Evolutionary conservation across 148 eudicot species (phyloP).

Genomic region (Silene latifolia): DNA sequence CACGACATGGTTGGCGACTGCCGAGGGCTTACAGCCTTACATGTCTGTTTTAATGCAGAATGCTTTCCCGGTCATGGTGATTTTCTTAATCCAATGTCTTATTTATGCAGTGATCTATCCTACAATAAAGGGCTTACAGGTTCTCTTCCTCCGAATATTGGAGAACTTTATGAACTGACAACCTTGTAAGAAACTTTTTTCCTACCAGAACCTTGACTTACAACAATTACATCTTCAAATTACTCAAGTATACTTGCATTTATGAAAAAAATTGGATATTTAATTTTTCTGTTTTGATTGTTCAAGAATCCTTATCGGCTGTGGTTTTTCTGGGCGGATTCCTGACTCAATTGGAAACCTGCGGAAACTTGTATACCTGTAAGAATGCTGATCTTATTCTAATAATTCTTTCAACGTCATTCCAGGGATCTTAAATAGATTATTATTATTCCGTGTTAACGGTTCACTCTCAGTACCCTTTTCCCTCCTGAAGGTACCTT

Average conservation of each 20-base stretch:
- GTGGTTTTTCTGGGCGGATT: conserved; percentile 68
- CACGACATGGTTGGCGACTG: too few relatives aligned
- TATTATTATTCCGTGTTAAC: not conserved
- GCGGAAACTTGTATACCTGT: conserved; percentile 54
- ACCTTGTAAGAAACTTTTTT: conserved; percentile 57
- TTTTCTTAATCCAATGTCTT: not conserved
- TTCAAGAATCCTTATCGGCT: conserved; percentile 68
- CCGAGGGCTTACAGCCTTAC: too few relatives aligned
- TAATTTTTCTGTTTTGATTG: not conserved
- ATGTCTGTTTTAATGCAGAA: too few relatives aligned
- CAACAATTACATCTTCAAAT: conserved; percentile 1
- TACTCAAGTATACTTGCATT: not conserved
- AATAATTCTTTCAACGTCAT: not conserved
- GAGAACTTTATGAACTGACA: conserved; percentile 52
- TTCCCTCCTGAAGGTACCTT: not conserved
- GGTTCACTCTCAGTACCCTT: too few relatives aligned
- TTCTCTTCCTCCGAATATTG: conserved; percentile 61
- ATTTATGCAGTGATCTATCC: conserved; percentile 70
- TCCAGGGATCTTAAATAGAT: not conserved
- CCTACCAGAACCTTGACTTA: too few relatives aligned
- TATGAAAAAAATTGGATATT: not conserved
- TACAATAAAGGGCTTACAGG: conserved; percentile 69
- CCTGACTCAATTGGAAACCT: conserved; percentile 78
- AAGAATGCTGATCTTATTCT: conserved; percentile 28
- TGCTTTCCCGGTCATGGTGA: not conserved